These are phyloP conservation scores for Pseudopediastrum boryanum DNA, from an alignment of 139 green algal species.

Conservation along the genomic window DNA sequence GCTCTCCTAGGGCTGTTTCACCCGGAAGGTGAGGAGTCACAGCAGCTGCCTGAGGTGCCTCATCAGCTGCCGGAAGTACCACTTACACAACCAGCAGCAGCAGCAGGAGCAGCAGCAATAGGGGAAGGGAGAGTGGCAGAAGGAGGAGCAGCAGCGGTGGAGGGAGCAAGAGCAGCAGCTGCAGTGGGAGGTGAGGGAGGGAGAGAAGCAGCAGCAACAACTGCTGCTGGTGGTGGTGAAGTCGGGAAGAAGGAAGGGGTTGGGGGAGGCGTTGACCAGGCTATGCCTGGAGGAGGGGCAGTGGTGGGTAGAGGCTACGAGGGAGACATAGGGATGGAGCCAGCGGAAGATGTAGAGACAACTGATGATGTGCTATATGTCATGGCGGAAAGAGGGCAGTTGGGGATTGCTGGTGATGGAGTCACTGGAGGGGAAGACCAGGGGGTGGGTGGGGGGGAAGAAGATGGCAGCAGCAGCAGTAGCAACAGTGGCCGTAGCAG, in stretches of 20 bases:
- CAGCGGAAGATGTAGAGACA: background rate
- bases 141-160: background rate
- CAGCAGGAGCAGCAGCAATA: too few relatives aligned
- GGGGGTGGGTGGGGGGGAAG: too few relatives aligned
- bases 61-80: too few relatives aligned
- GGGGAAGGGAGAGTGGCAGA: background rate
- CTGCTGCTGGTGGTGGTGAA: too few relatives aligned
- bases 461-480: background rate
- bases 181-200: too few relatives aligned
- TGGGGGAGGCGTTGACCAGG: too few relatives aligned
- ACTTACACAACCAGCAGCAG: too few relatives aligned
- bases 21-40: background rate
- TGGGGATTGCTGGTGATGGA: background rate
- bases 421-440: too few relatives aligned
- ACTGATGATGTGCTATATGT: background rate
- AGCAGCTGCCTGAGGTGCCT: background rate
- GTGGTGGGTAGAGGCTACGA: background rate
- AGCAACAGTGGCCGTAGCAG: background rate
- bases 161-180: too few relatives aligned
- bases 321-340: background rate
- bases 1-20: slow-evolving; percentile 57
- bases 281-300: background rate
- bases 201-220: too few relatives aligned
- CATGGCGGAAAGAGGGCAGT: background rate
- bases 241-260: too few relatives aligned